These are phyloP conservation scores for Ophiostoma pallidulum DNA, from an alignment of 2,329 filamentous ascomycete species.

Conservation along the genomic window DNA sequence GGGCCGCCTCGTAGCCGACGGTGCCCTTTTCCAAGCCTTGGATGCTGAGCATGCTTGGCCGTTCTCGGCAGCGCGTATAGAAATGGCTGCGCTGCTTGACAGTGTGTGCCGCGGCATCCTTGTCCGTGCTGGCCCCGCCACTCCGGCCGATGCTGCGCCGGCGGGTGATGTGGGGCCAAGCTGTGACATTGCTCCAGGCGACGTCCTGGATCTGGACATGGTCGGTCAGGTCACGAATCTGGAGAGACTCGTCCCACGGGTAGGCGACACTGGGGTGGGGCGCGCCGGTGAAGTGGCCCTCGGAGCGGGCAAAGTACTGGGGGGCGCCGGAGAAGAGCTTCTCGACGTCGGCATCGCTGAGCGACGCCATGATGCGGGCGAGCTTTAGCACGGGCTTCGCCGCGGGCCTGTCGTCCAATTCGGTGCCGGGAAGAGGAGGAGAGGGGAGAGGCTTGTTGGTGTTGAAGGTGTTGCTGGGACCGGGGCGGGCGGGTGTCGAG, in stretches of 20 bases:
- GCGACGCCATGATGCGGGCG: constrained; percentile 49
- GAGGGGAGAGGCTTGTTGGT: constrained; percentile 49
- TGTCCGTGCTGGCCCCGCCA: constrained; percentile 19
- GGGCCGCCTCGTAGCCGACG: constrained; percentile 57
- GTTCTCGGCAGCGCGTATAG: constrained; percentile 48
- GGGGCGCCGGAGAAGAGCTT: constrained; percentile 68
- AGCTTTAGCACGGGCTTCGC: constrained; percentile 40
- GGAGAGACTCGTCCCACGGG: constrained; percentile 55
- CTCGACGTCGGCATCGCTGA: constrained; percentile 52
- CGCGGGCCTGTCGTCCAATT: constrained; percentile 30
- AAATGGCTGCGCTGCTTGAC: constrained; percentile 46
- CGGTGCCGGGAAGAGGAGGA: constrained; percentile 36
- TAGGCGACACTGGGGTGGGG: constrained; percentile 56
- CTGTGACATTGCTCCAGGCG: constrained; percentile 53
- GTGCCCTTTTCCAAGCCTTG: constrained; percentile 63
- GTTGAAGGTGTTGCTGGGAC: constrained; percentile 36
- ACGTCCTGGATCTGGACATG: constrained; percentile 53
- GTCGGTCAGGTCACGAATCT: constrained; percentile 55
- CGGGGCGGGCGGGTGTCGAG: constrained; percentile 5
- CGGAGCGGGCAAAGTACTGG: constrained; percentile 56
- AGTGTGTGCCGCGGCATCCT: constrained; percentile 25
- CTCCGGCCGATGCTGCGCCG: constrained; percentile 19
- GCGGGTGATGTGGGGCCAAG: constrained; percentile 52
- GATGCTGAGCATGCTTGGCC: constrained; percentile 64
- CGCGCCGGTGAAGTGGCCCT: constrained; percentile 49